Evolutionary conservation across 352 stramenopile species (phyloP), one percentile per base, ranked within the genome.

Genomic region (Phytophthora constricta): DNA sequence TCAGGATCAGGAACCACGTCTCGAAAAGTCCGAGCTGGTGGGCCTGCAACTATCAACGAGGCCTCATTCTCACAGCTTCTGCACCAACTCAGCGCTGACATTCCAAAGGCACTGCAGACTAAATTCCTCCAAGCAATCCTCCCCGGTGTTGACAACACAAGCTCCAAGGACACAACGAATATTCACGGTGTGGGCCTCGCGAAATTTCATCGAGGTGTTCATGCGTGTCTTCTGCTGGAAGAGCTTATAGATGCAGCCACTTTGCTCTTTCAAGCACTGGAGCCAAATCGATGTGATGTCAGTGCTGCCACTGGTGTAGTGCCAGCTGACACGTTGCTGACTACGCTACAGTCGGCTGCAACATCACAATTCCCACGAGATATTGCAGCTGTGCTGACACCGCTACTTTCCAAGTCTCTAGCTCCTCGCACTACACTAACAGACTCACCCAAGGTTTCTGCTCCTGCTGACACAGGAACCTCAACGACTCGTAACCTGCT

Each of bases 161-260:
- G 7, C 13, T 31, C 45, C 9, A 61, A 64, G 31, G 53, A 69
- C 17, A 10, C 10, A 5, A 4, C 23, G 4, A 46, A 19, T 10
- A 51, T 1, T 22, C 48, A 61, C 49, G 20, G 31, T 16, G 66
- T 74, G 41, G 54, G 54, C 1, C 26, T 74, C 5, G 37, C 60
- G 17, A 48, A 48, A 11, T 74, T 74, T 49, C 54, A 60, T 33
- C 60, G 60, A 50, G 54, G 53, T n/a, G 60, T 74, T 1, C 53
- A 70, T 27, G 28, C 22, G n/a, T 74, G 66, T 41, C 61, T 74
- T 1, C 42, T 74, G 3, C 16, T 66, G 20, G 66, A 74, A 62
- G 66, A 74, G 4, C 54, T 74, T 4, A 8, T 74, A 8, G 66
- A 74, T 47, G 47, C 60, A 48, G 60, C 54, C 5, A 54, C 42